These are phyloP conservation scores for Pythium volutum DNA, from an alignment of 352 stramenopile species.

Conservation along the genomic window DNA sequence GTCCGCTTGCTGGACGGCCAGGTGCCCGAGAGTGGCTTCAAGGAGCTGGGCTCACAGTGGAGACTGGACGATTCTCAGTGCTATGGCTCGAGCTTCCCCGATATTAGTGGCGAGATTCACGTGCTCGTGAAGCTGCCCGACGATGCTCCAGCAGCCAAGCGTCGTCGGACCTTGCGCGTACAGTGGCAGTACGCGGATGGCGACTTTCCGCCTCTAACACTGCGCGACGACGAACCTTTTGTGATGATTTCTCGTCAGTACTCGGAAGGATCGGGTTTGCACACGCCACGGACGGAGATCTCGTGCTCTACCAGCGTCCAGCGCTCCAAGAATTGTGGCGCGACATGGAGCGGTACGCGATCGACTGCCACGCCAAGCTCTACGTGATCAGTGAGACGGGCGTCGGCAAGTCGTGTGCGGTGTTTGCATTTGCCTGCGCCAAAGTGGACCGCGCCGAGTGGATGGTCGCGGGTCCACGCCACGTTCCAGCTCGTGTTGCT, in stretches of 20 bases:
- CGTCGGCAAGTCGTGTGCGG: background rate
- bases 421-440: slow-evolving; percentile 1
- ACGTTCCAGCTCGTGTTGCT: background rate
- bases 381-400: background rate
- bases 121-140: background rate
- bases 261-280: background rate
- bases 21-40: background rate
- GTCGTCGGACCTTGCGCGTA: too few relatives aligned
- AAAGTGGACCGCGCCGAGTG: slow-evolving; percentile 1
- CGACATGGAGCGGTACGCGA: background rate
- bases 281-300: background rate
- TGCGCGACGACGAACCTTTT: background rate
- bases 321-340: background rate
- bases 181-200: background rate
- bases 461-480: background rate
- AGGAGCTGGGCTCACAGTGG: background rate
- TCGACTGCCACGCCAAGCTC: background rate
- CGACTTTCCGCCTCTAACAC: background rate
- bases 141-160: background rate
- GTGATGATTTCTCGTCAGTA: too few relatives aligned
- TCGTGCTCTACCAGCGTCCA: background rate
- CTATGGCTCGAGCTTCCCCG: background rate
- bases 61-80: background rate
- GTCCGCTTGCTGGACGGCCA: background rate
- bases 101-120: background rate